These are phyloP conservation scores for Fusarium sp. DNA, from an alignment of 2,329 filamentous ascomycete species.

Conservation along the genomic window DNA sequence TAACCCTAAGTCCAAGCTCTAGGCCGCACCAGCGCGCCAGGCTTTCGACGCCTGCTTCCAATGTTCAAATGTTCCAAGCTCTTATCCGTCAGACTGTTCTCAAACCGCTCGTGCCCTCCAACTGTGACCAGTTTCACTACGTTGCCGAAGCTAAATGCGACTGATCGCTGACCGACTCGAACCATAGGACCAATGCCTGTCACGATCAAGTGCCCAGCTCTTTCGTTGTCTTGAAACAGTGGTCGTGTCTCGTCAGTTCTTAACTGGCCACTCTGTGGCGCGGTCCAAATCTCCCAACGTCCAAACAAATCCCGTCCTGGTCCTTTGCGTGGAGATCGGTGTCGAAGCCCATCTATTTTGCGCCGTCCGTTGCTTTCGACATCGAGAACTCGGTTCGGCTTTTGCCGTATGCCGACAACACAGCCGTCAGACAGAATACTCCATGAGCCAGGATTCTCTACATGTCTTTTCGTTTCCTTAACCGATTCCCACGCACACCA, in stretches of 20 bases:
- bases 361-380: constrained; percentile 27
- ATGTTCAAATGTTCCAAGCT: constrained; percentile 51
- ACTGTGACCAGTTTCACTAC: constrained; percentile 77
- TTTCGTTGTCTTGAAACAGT: constrained; percentile 56
- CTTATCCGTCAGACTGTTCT: constrained; percentile 52
- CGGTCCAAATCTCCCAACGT: constrained; percentile 67
- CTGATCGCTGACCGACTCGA: constrained; percentile 70
- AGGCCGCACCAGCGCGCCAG: constrained; percentile 38
- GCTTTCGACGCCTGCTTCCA: constrained; percentile 55
- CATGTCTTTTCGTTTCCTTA: constrained; percentile 62
- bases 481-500: constrained; percentile 65
- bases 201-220: constrained; percentile 70
- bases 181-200: constrained; percentile 73
- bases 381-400: constrained; percentile 40
- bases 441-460: constrained; percentile 75
- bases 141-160: constrained; percentile 79
- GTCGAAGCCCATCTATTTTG: constrained; percentile 44
- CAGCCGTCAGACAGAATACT: constrained; percentile 69
- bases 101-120: constrained; percentile 72
- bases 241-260: constrained; percentile 60
- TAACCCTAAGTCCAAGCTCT: constrained; percentile 40
- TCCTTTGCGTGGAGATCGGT: constrained; percentile 46
- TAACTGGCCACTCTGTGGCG: constrained; percentile 58
- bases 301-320: constrained; percentile 45
- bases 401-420: constrained; percentile 71